These are phyloP conservation scores for Aleurites moluccanus DNA, from an alignment of 441 rosid genomes.

Conservation along the genomic window DNA sequence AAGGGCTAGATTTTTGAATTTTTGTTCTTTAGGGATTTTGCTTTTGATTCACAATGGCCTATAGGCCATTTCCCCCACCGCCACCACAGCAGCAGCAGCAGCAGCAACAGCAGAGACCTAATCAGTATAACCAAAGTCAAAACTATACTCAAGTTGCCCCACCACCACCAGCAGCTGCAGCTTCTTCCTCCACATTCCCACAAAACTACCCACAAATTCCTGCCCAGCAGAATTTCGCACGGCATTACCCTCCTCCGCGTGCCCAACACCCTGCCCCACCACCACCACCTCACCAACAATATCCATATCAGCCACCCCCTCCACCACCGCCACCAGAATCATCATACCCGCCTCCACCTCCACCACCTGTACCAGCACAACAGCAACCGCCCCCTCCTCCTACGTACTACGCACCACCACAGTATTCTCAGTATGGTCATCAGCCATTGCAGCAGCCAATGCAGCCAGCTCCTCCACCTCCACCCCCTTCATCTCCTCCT, in stretches of 20 bases:
- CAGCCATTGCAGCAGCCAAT: slow-evolving; percentile 38
- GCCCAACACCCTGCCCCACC: slow-evolving; percentile 49
- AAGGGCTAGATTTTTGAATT: not conserved
- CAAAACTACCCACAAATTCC: slow-evolving; percentile 35
- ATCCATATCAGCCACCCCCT: slow-evolving; percentile 57
- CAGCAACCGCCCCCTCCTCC: slow-evolving; percentile 43
- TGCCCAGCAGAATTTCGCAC: slow-evolving; percentile 38
- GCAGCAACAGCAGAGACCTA: slow-evolving; percentile 40
- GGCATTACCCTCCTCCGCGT: slow-evolving; percentile 42
- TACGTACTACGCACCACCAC: slow-evolving; percentile 51
- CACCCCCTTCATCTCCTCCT: slow-evolving; percentile 60
- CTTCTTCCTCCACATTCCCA: slow-evolving; percentile 34
- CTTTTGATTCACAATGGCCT: slow-evolving; percentile 46
- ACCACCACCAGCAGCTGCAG: not conserved
- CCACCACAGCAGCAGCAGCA: slow-evolving; percentile 43
- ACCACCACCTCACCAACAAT: slow-evolving; percentile 64
- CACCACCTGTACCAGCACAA: slow-evolving; percentile 52
- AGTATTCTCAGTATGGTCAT: slow-evolving; percentile 45
- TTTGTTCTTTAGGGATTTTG: not conserved
- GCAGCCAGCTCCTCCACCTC: slow-evolving; percentile 56
- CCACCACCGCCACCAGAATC: slow-evolving; percentile 56
- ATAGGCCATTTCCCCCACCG: slow-evolving; percentile 55
- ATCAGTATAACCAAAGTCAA: slow-evolving; percentile 40
- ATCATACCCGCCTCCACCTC: slow-evolving; percentile 64
- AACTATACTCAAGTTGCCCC: slow-evolving; percentile 33